Base-by-base conservation (phyloP, 768 basidiomycete species). In the Symmetrospora coprosmae region DNA sequence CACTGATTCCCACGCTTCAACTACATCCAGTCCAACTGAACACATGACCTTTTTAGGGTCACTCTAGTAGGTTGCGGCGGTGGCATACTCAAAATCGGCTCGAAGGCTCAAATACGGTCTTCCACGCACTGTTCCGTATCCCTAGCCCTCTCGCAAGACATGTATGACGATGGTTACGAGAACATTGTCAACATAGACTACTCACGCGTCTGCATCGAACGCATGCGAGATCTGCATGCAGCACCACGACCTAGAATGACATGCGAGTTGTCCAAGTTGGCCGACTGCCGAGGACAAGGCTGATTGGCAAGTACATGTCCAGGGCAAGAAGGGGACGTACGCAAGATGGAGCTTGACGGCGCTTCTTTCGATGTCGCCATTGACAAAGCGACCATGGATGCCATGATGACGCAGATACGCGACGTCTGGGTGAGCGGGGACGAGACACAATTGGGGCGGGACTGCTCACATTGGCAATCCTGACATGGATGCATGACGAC, bases 351-450 rank as follows among this genome's bases (percentile, higher is more conserved):
- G 9, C 37, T 58, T 17, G 4, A 17, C 5, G 21, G 21, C 41
- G 23, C 7, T 13, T 58, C 55, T 8, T 58, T 58, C 43, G 55
- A 58, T 31, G 34, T 58, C 11, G 55, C 55, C 6, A 17, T 58
- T 4, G 55, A 58, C 43, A 58, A 58, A 46, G 55, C 21, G 7
- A 58, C 55, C 9, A 58, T 58, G 55, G 55, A 58, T 33, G 41
- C 55, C 5, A 58, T 58, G 55, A 58, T 58, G 55, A 58, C 55
- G 9, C 25, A 4, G 21, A 46, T 45, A 30, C 23, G 41, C 4
- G 55, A 58, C 25, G 30, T 58, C 28, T 58, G 55, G 55, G 55
- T 58, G 21, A 40, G n/a, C n/a, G n/a, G n/a, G 51, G 16, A 5
- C 21, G 25, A 11, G 5, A 19, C 37, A 14, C 39, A 25, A 14